These are phyloP conservation scores for Brassica hybrid DNA, from an alignment of 441 rosid species.

Conservation along the genomic window DNA sequence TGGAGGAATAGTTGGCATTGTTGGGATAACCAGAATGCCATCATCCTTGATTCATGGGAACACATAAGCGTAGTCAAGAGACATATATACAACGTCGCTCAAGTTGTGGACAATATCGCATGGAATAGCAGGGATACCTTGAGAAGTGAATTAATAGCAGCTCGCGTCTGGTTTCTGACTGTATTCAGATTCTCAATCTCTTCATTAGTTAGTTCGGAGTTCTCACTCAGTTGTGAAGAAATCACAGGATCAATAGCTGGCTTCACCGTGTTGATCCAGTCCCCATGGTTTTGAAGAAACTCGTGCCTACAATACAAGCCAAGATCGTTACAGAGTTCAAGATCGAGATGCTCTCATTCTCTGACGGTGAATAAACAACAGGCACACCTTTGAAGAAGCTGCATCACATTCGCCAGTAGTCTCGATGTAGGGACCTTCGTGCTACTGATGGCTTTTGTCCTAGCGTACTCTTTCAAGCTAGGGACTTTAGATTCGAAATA, in stretches of 20 bases:
- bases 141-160: slow-evolving; percentile 73
- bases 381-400: slow-evolving; percentile 67
- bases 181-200: slow-evolving; percentile 73
- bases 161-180: slow-evolving; percentile 76
- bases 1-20: slow-evolving; percentile 74
- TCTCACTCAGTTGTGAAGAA: slow-evolving; percentile 57
- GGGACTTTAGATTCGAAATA: slow-evolving; percentile 1
- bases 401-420: slow-evolving; percentile 67
- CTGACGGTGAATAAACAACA: slow-evolving; percentile 21
- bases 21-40: slow-evolving; percentile 89
- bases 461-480: slow-evolving; percentile 36
- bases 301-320: slow-evolving; percentile 65
- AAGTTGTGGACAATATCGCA: background rate
- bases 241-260: slow-evolving; percentile 68
- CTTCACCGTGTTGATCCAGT: slow-evolving; percentile 75
- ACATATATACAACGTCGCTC: background rate
- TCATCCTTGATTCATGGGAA: slow-evolving; percentile 62
- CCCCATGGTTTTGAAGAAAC: slow-evolving; percentile 66
- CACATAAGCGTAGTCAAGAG: background rate
- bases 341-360: background rate
- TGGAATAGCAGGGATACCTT: slow-evolving; percentile 58
- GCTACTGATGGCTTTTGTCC: slow-evolving; percentile 53
- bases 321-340: slow-evolving; percentile 2
- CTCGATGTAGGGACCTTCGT: slow-evolving; percentile 51
- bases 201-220: slow-evolving; percentile 48